Conservation (phyloP, 148 eudicot genomes). For the Gaultheria prostrata region DNA sequence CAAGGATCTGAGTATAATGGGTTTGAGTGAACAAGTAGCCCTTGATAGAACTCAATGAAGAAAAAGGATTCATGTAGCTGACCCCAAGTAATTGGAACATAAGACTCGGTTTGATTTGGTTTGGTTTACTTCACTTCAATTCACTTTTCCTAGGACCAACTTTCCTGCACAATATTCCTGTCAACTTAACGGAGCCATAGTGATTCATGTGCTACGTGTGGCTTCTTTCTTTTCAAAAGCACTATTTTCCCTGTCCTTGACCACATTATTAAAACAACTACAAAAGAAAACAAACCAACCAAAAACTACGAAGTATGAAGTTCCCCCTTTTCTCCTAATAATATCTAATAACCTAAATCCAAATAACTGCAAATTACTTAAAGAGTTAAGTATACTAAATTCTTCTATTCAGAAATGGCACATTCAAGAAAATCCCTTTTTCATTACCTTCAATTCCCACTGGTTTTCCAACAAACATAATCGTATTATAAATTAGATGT, state of each 20-base stretch:
- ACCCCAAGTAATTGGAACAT: too few species aligned
- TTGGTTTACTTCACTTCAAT: too few species aligned
- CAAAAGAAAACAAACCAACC: background rate
- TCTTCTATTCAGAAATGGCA: background rate
- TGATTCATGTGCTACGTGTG: background rate
- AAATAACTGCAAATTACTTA: slow-evolving; percentile 4
- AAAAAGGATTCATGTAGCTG: too few species aligned
- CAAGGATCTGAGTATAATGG: too few species aligned
- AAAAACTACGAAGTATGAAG: background rate
- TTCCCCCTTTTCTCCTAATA: background rate
- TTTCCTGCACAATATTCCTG: too few species aligned
- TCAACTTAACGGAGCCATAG: too few species aligned
- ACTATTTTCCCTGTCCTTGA: background rate
- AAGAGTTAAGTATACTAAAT: background rate
- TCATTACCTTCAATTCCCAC: background rate
- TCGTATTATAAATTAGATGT: background rate
- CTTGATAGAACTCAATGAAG: too few species aligned
- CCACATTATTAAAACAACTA: background rate
- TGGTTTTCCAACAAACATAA: background rate
- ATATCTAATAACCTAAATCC: background rate
- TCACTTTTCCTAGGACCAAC: too few species aligned
- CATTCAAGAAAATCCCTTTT: background rate
- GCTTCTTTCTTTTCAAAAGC: background rate
- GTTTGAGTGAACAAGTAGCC: too few species aligned
- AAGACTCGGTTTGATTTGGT: too few species aligned